Percentiles rank a stretch among this genome's conserved stretches.
phyloP scores from a whole-genome alignment of 164 flowering plant genomes.

The Berberis vulgaris region DNA sequence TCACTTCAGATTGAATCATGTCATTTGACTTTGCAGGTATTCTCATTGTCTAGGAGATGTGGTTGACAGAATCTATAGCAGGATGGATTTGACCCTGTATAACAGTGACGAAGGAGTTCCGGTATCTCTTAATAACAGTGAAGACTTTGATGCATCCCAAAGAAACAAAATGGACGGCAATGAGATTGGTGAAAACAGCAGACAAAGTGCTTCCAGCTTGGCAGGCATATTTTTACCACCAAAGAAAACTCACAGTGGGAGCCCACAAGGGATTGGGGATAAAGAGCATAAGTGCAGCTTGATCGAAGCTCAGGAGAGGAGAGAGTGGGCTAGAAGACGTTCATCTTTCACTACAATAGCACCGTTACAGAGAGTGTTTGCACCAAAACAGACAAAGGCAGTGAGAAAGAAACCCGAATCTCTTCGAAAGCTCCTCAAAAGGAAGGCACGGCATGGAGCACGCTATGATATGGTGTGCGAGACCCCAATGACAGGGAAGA shows the following conservation, averaged over 20 bases:
- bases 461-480: conserved; percentile 57
- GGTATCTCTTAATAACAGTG: conserved; percentile 41
- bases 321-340: too few relatives aligned
- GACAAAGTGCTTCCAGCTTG: conserved; percentile 14
- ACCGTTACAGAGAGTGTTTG: too few relatives aligned
- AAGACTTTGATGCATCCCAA: conserved; percentile 52
- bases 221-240: conserved; percentile 21
- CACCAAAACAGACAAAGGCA: too few relatives aligned
- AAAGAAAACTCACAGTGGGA: conserved; percentile 11
- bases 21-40: conserved; percentile 40
- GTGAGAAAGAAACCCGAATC: conserved; percentile 35
- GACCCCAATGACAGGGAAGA: conserved; percentile 59
- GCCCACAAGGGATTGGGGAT: conserved; percentile 9
- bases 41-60: conserved; percentile 40
- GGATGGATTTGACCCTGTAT: conserved; percentile 61
- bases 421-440: conserved; percentile 27
- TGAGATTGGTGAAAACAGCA: conserved; percentile 17
- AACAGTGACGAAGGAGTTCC: conserved; percentile 40
- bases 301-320: neutral
- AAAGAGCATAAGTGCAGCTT: conserved; percentile 33
- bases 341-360: too few relatives aligned
- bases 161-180: conserved; percentile 26
- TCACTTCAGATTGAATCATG: too few relatives aligned
- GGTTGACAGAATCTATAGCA: conserved; percentile 48
- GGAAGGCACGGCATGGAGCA: conserved; percentile 20